Conservation (phyloP, 2,329 filamentous ascomycete species). For the Sporothrix schenckii region DNA sequence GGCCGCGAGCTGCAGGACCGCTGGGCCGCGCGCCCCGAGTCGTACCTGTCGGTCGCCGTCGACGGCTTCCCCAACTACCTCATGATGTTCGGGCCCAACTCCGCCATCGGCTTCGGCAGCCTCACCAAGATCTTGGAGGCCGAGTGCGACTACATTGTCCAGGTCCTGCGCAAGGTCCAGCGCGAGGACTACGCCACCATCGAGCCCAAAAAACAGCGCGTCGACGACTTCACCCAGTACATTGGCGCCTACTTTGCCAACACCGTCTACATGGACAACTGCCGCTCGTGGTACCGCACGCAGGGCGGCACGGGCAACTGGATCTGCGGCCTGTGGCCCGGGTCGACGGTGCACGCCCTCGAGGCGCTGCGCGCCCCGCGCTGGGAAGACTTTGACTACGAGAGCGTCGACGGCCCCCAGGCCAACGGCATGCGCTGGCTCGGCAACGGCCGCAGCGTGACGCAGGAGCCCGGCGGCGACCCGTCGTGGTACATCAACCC, state of each 20-base stretch:
- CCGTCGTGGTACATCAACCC: slow-evolving; percentile 49
- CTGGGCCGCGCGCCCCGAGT: slow-evolving; percentile 47
- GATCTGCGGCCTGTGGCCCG: slow-evolving; percentile 51
- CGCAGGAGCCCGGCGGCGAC: slow-evolving; percentile 44
- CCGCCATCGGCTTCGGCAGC: slow-evolving; percentile 51
- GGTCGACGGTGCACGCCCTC: slow-evolving; percentile 50
- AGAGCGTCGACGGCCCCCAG: slow-evolving; percentile 39
- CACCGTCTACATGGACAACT: slow-evolving; percentile 51
- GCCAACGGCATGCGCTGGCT: slow-evolving; percentile 47
- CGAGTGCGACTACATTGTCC: slow-evolving; percentile 53
- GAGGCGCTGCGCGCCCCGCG: slow-evolving; percentile 49
- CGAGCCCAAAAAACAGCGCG: slow-evolving; percentile 48
- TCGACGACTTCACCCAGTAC: slow-evolving; percentile 53
- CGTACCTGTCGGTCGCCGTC: slow-evolving; percentile 52
- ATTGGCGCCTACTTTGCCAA: slow-evolving; percentile 50
- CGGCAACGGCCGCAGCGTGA: slow-evolving; percentile 49
- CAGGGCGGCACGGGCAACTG: slow-evolving; percentile 46
- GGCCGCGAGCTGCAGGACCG: slow-evolving; percentile 45
- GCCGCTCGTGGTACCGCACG: slow-evolving; percentile 59
- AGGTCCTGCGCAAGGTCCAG: slow-evolving; percentile 53
- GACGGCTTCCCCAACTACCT: slow-evolving; percentile 56
- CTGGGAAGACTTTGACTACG: slow-evolving; percentile 53
- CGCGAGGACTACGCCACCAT: slow-evolving; percentile 52
- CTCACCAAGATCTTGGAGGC: slow-evolving; percentile 53
- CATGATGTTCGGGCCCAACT: slow-evolving; percentile 55